These are phyloP conservation scores for Cadophora malorum DNA, from an alignment of 2,329 filamentous ascomycete species.

Conservation along the genomic window DNA sequence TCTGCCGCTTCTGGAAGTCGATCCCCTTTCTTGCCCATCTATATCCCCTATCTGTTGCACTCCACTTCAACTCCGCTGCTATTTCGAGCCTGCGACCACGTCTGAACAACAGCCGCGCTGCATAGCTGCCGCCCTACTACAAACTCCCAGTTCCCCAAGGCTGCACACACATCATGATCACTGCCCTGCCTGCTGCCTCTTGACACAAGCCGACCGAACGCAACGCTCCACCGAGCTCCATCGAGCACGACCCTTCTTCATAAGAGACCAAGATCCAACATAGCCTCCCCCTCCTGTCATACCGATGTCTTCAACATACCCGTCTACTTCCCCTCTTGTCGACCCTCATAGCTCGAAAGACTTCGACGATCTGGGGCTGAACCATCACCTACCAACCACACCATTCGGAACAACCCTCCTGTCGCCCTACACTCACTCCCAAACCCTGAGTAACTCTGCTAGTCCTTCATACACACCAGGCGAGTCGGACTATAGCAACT, in stretches of 20 bases:
- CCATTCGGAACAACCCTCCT: slow-evolving; percentile 37
- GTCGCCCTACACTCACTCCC: slow-evolving; percentile 41
- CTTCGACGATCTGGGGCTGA: slow-evolving; percentile 36
- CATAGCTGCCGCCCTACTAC: slow-evolving; percentile 26
- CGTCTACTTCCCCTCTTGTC: slow-evolving; percentile 36
- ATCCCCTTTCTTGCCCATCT: not conserved
- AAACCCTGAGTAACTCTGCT: slow-evolving; percentile 41
- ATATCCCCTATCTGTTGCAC: slow-evolving; percentile 5
- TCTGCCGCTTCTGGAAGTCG: slow-evolving; percentile 2
- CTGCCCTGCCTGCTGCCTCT: slow-evolving; percentile 34
- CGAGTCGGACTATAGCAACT: slow-evolving; percentile 43
- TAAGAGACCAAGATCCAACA: slow-evolving; percentile 36
- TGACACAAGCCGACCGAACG: slow-evolving; percentile 29
- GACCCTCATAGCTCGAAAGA: slow-evolving; percentile 39
- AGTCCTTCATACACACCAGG: slow-evolving; percentile 43
- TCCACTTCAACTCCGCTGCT: slow-evolving; percentile 21
- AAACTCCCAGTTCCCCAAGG: slow-evolving; percentile 30
- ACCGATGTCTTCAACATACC: slow-evolving; percentile 44
- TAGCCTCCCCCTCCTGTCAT: slow-evolving; percentile 41
- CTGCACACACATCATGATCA: slow-evolving; percentile 40
- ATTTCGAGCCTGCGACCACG: slow-evolving; percentile 12
- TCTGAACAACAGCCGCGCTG: slow-evolving; percentile 26
- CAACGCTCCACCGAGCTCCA: slow-evolving; percentile 14
- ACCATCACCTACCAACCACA: slow-evolving; percentile 33
- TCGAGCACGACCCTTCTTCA: slow-evolving; percentile 29